Evolutionary conservation across 1,284 basidiomycete species (phyloP).

Genomic region (Chalciporus sp.): DNA sequence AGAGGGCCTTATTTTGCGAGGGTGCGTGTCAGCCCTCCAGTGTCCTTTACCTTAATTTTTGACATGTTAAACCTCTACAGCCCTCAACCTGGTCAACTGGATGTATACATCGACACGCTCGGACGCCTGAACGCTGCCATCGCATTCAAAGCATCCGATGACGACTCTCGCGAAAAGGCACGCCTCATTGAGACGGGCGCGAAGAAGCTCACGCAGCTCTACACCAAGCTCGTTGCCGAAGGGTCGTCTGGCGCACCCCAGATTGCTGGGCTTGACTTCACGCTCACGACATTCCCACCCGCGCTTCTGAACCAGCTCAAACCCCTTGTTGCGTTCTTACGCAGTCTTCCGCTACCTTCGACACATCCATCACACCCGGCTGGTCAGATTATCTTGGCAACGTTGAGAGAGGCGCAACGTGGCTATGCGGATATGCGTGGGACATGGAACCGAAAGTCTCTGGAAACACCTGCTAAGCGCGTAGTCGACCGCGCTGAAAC

Average conservation of each 20-base stretch:
- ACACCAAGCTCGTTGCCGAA: conserved; percentile 80
- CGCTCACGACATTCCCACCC: conserved; percentile 54
- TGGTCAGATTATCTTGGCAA: conserved; percentile 58
- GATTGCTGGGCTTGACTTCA: conserved; percentile 57
- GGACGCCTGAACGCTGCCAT: conserved; percentile 77
- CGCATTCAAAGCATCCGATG: conserved; percentile 69
- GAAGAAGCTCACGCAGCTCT: conserved; percentile 76
- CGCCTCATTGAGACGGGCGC: conserved; percentile 77
- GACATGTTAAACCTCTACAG: conserved; percentile 36
- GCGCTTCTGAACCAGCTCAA: conserved; percentile 53
- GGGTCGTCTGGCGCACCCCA: conserved; percentile 71
- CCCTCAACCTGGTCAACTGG: conserved; percentile 67
- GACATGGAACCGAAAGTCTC: conserved; percentile 68
- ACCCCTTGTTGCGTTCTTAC: conserved; percentile 68
- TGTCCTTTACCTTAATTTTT: background rate
- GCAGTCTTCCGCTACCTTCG: conserved; percentile 68
- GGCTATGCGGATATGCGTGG: conserved; percentile 86
- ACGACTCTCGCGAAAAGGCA: conserved; percentile 62
- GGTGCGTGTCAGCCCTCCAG: conserved; percentile 45
- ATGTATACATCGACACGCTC: conserved; percentile 66
- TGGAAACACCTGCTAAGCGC: conserved; percentile 69
- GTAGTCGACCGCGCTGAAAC: conserved; percentile 68
- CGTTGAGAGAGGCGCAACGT: conserved; percentile 72
- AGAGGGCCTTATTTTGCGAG: conserved; percentile 73
- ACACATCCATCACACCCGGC: conserved; percentile 82